A percentile compares a stretch with the other conserved stretches of the same genome.
Evolutionary conservation across 139 green algal species (phyloP).

Genomic region (Astrephomene gubernaculifera): DNA sequence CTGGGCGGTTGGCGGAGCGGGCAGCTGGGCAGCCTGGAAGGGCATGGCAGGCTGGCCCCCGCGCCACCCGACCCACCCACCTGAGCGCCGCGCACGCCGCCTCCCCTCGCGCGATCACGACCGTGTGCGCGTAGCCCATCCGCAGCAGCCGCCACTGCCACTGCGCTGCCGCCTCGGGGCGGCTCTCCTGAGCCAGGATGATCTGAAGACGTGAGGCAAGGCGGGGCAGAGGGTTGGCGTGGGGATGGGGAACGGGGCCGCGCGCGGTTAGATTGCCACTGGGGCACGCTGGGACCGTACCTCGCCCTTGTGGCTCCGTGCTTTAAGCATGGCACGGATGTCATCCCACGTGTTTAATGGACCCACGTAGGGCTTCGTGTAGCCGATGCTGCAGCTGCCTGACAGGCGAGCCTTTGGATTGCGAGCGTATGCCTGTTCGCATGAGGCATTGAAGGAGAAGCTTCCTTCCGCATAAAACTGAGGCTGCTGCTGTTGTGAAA

Average conservation of each 20-base stretch:
- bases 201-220: background rate
- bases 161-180: background rate
- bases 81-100: conserved; percentile 11
- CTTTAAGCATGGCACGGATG: background rate
- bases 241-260: background rate
- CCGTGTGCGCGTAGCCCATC: conserved; percentile 34
- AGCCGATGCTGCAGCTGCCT: background rate
- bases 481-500: background rate
- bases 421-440: background rate
- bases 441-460: background rate
- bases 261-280: background rate
- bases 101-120: background rate
- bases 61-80: too few species aligned
- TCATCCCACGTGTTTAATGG: conserved; percentile 5
- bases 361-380: background rate
- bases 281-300: background rate
- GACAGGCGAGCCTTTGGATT: conserved; percentile 12
- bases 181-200: conserved; percentile 14
- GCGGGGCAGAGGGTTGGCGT: background rate
- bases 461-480: background rate
- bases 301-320: conserved; percentile 29
- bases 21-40: too few species aligned
- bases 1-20: too few species aligned
- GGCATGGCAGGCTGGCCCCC: too few species aligned
- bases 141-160: conserved; percentile 25